Evolutionary conservation across 805 yeast genomes (phyloP), one percentile per base, ranked within the genome.

Genomic region (Jamesozyma rosinii): DNA sequence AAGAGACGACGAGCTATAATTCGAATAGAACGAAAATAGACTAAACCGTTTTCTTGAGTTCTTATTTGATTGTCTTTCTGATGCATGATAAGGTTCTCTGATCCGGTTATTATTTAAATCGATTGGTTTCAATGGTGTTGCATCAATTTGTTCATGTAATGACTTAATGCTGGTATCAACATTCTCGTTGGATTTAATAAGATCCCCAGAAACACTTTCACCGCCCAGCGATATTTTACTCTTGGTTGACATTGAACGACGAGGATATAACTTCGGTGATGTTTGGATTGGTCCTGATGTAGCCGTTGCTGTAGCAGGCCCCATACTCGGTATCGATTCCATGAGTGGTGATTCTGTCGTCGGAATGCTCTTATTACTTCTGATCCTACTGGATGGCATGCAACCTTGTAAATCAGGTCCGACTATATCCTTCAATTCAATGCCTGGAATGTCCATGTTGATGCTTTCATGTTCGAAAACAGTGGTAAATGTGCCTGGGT

Each of bases 401-500:
- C n/a, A n/a, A n/a, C n/a, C n/a, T n/a, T n/a, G n/a, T n/a, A n/a
- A n/a, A n/a, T n/a, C n/a, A n/a, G n/a, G n/a, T n/a, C n/a, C n/a
- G n/a, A n/a, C n/a, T n/a, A n/a, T n/a, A n/a, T n/a, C n/a, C 29
- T 11, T 11, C 29, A 24, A 24, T 8, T 6, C 29, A 24, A 17
- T 20, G 26, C n/a, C 8, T 32, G 35, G 19, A 15, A 32, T 15
- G 26, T 10, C 14, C 27, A 24, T 27, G 26, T 18, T 24, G n/a
- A 24, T 24, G 11, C 29, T 24, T 2, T 40, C 43, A 29, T 37
- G 26, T 36, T 47, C 46, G 5, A 38, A 24, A 8, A 37, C 47
- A 3, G 42, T 32, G 4, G 49, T 35, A 30, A 41, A 45, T 24
- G 50, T 40, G 4, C 51, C 50, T 3, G 95, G 94, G 57, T 84